Conservation (phyloP, 257 asterid genomes). For the Lycium ferocissimum region DNA sequence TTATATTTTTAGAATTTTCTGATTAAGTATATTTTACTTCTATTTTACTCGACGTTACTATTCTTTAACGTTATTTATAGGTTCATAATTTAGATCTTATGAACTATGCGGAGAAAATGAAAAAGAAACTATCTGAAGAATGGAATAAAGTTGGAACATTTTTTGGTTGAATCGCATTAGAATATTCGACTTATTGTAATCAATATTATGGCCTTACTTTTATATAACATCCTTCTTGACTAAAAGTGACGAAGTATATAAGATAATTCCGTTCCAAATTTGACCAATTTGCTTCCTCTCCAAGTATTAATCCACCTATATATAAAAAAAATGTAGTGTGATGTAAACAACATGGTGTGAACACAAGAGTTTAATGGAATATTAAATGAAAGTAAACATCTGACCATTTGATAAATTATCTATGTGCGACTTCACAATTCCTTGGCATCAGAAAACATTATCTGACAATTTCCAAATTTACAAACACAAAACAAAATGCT, state of each 20-base stretch:
- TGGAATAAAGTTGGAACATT: neutral
- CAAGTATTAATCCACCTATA: neutral
- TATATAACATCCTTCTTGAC: neutral
- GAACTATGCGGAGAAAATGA: neutral
- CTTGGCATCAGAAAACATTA: neutral
- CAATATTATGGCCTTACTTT: neutral
- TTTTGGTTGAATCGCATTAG: neutral
- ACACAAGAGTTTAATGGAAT: neutral
- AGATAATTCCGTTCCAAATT: neutral
- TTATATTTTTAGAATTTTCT: too few relatives aligned
- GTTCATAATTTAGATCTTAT: too few relatives aligned
- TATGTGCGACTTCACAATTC: neutral
- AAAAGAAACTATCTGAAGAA: neutral
- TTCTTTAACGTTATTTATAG: too few relatives aligned
- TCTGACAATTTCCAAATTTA: slow-evolving; percentile 2
- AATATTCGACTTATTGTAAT: neutral
- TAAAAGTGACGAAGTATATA: neutral
- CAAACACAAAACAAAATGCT: neutral
- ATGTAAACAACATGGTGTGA: neutral
- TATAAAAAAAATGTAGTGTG: neutral
- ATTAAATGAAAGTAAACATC: neutral
- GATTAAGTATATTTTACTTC: too few relatives aligned
- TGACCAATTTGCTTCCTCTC: slow-evolving; percentile 1
- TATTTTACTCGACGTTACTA: too few relatives aligned
- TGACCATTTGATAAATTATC: slow-evolving; percentile 12